Percentiles rank a stretch among this genome's conserved stretches.
phyloP scores from a whole-genome alignment of 164 flowering plant species.

The Kalanchoe fedtschenkoi region DNA sequence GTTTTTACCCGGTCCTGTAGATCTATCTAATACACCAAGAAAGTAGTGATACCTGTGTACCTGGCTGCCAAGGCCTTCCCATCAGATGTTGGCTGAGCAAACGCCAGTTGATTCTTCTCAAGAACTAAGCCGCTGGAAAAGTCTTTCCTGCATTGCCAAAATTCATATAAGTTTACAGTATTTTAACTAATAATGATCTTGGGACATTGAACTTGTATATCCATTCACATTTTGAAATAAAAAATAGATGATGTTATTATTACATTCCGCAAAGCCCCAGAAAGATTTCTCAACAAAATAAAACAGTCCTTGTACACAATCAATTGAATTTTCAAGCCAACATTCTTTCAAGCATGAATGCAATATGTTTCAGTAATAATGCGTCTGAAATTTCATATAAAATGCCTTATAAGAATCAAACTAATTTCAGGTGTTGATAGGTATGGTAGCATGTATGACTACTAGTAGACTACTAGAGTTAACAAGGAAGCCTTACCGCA shows the following conservation, averaged over 20 bases:
- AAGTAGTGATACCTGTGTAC: constrained; percentile 33
- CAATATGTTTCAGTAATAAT: too few species aligned
- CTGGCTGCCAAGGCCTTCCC: constrained; percentile 62
- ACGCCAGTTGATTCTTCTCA: constrained; percentile 52
- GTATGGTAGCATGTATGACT: too few species aligned
- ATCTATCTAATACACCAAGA: constrained; percentile 57
- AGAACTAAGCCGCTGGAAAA: constrained; percentile 40
- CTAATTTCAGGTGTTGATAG: neutral
- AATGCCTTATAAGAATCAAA: too few species aligned
- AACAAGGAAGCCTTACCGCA: constrained; percentile 31
- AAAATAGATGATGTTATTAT: too few species aligned
- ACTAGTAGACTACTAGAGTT: neutral
- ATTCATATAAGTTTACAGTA: neutral
- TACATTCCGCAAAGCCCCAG: too few species aligned
- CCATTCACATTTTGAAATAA: neutral
- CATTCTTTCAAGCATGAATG: too few species aligned
- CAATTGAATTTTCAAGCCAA: too few species aligned
- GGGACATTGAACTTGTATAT: neutral
- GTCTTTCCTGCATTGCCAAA: constrained; percentile 42
- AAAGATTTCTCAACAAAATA: too few species aligned
- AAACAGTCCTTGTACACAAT: too few species aligned
- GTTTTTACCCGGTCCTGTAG: neutral
- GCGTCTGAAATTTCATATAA: too few species aligned
- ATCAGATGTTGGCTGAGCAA: constrained; percentile 62
- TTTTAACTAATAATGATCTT: neutral